A percentile compares a stretch with the other conserved stretches of the same genome.
Evolutionary conservation across 257 asterid species (phyloP).

Genomic region (Orobanche coerulescens): DNA sequence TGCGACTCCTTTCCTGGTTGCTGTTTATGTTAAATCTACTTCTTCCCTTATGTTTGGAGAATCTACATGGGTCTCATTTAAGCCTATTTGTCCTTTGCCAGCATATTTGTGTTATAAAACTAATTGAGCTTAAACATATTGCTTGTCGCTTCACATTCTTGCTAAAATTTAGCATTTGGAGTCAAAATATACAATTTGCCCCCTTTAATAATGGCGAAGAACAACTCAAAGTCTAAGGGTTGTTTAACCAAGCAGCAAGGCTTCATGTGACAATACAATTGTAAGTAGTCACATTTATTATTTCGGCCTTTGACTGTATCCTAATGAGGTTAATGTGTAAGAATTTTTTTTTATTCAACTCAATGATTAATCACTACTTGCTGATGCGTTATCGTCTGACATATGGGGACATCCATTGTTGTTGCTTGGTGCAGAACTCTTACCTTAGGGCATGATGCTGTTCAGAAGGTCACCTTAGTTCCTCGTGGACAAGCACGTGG

Average conservation of each 20-base stretch:
- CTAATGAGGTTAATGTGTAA: not conserved
- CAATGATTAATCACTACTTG: not conserved
- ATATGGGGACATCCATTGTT: not conserved
- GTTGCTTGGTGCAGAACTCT: conserved; percentile 56
- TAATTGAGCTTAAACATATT: not conserved
- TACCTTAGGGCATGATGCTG: conserved; percentile 96
- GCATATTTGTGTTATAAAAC: not conserved
- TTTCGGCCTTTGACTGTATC: not conserved
- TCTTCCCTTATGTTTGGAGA: not conserved
- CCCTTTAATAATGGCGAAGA: too few species aligned
- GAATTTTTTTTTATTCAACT: not conserved
- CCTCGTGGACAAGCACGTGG: conserved; percentile 99
- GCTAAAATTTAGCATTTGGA: not conserved
- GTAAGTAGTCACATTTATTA: not conserved
- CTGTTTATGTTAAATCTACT: not conserved
- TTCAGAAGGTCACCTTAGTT: conserved; percentile 85
- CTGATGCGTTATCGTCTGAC: not conserved
- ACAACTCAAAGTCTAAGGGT: too few species aligned
- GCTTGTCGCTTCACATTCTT: not conserved
- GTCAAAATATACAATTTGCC: too few species aligned
- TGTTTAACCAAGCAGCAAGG: too few species aligned
- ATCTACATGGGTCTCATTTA: not conserved
- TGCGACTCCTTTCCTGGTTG: not conserved
- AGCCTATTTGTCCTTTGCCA: not conserved
- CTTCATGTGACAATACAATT: too few species aligned